A percentile compares a stretch with the other conserved stretches of the same genome.
Conservation (phyloP, 441 rosid genomes). For the Hura crepitans region DNA sequence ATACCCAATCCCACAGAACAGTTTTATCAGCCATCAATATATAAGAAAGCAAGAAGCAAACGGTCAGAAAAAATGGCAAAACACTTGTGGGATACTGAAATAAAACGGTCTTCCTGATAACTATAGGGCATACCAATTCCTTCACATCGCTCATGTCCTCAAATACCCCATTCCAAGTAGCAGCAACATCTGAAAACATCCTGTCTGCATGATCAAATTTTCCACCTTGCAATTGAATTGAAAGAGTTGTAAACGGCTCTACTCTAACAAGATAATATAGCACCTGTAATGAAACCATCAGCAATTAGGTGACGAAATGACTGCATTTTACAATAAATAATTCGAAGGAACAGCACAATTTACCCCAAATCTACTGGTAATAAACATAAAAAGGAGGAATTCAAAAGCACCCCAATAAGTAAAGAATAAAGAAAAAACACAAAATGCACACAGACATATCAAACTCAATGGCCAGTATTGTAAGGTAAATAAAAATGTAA, state of each 20-base stretch:
- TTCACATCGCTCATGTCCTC: constrained; percentile 99
- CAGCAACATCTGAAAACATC: constrained; percentile 89
- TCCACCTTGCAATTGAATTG: constrained; percentile 99
- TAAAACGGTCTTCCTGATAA: constrained; percentile 17
- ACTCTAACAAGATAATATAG: constrained; percentile 92
- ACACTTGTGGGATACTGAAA: constrained; percentile 8
- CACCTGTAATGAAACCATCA: constrained; percentile 55
- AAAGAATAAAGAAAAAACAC: background rate
- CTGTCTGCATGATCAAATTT: constrained; percentile 99
- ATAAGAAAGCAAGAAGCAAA: constrained; percentile 17
- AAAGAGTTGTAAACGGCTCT: constrained; percentile 95
- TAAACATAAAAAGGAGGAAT: background rate
- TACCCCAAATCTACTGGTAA: background rate
- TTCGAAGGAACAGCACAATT: background rate
- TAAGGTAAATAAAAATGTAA: background rate
- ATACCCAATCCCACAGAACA: constrained; percentile 1
- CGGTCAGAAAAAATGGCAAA: constrained; percentile 15
- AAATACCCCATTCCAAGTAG: constrained; percentile 97
- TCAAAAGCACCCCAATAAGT: background rate
- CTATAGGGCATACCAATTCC: constrained; percentile 70
- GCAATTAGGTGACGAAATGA: constrained; percentile 17
- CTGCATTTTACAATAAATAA: background rate
- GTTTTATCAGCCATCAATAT: constrained; percentile 9
- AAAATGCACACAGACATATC: background rate
- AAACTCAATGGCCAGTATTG: background rate